These are phyloP conservation scores for Phytophthora foliorum DNA, from an alignment of 352 stramenopile genomes.

Conservation along the genomic window DNA sequence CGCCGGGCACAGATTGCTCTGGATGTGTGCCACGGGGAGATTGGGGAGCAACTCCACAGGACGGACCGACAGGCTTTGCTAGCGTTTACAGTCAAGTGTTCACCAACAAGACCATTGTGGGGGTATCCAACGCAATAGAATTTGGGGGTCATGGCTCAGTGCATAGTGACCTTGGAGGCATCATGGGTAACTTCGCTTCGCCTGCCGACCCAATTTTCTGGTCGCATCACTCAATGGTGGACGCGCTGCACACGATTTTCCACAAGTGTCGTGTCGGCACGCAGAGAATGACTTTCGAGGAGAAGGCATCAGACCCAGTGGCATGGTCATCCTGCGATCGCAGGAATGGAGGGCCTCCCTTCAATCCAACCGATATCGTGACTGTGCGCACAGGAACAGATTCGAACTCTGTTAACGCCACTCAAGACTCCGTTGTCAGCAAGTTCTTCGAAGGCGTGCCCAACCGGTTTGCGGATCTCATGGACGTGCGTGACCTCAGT, in stretches of 20 bases:
- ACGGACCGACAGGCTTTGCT: constrained; percentile 25
- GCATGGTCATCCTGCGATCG: constrained; percentile 50
- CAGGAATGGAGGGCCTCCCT: constrained; percentile 19
- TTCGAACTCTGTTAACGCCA: constrained; percentile 30
- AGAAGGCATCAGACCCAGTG: constrained; percentile 50
- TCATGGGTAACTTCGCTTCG: constrained; percentile 49
- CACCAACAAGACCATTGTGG: constrained; percentile 39
- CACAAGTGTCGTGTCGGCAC: constrained; percentile 63
- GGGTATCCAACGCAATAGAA: constrained; percentile 47
- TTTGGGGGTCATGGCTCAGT: constrained; percentile 49
- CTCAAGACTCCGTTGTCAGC: constrained; percentile 38
- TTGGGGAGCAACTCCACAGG: constrained; percentile 39
- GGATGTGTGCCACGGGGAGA: constrained; percentile 51
- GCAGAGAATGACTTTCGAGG: constrained; percentile 39
- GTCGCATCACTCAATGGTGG: constrained; percentile 70
- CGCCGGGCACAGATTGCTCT: constrained; percentile 16
- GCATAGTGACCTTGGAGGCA: constrained; percentile 43
- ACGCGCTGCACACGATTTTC: constrained; percentile 67
- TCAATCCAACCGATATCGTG: constrained; percentile 47
- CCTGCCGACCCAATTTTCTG: constrained; percentile 70
- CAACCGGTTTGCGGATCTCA: constrained; percentile 43
- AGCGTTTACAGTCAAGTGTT: constrained; percentile 48
- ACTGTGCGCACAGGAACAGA: constrained; percentile 44
- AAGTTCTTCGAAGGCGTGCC: constrained; percentile 38
- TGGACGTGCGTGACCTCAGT: constrained; percentile 46